phyloP scores from a whole-genome alignment of 2,329 filamentous ascomycete genomes.

The Alternaria conjuncta region DNA sequence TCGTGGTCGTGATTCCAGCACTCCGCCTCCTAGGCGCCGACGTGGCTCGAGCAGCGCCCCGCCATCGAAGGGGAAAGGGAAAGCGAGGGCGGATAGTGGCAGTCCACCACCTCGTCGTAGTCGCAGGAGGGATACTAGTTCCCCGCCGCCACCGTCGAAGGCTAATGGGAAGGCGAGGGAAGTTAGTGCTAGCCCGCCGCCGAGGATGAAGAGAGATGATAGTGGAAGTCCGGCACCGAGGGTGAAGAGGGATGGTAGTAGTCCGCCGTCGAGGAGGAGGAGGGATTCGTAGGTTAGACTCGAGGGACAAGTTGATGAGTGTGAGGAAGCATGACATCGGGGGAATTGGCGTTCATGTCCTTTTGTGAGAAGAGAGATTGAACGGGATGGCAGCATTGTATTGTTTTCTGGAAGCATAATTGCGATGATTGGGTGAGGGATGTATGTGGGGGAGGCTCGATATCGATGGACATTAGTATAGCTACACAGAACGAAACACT shows the following conservation, averaged over 20 bases:
- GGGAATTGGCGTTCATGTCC: not conserved
- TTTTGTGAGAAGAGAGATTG: not conserved
- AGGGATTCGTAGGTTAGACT: not conserved
- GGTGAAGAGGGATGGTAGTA: slow-evolving; percentile 6
- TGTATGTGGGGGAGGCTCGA: not conserved
- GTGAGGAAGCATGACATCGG: not conserved
- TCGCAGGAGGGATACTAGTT: not conserved
- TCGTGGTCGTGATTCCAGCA: not conserved
- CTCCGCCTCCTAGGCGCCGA: slow-evolving; percentile 5
- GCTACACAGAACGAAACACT: too few relatives aligned
- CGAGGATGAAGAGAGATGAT: slow-evolving; percentile 2
- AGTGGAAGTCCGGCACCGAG: slow-evolving; percentile 3
- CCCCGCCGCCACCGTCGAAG: not conserved
- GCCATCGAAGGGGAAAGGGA: not conserved
- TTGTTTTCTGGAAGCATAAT: not conserved
- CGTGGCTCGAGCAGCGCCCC: slow-evolving; percentile 7
- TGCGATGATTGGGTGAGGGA: not conserved
- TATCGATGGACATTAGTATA: not conserved
- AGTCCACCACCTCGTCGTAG: not conserved
- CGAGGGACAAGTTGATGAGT: not conserved
- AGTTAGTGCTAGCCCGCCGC: not conserved
- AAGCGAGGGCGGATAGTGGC: not conserved
- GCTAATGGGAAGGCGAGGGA: not conserved
- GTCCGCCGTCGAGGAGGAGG: slow-evolving; percentile 3
- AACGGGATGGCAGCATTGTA: not conserved